phyloP scores from a whole-genome alignment of 371 early-diverging fungal genomes.

The Dinochytrium kinnereticum region DNA sequence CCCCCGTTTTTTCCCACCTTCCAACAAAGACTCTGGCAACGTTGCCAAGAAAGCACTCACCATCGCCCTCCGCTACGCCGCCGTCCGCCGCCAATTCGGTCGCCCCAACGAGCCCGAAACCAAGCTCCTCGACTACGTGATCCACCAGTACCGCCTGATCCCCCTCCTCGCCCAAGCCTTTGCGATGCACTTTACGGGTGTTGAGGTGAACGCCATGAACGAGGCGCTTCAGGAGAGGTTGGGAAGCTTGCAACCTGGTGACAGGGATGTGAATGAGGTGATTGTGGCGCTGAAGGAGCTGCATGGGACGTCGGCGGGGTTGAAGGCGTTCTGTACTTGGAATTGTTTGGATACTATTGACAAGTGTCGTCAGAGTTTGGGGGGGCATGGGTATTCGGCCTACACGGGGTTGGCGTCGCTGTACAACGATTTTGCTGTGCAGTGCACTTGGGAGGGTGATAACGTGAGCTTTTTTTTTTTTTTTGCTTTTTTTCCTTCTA shows the following conservation, averaged over 20 bases:
- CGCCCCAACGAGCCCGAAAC: conserved; percentile 65
- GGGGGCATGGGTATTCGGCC: conserved; percentile 91
- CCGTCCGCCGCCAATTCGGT: conserved; percentile 89
- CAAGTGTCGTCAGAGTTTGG: conserved; percentile 88
- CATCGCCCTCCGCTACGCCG: conserved; percentile 89
- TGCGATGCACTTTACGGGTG: conserved; percentile 89
- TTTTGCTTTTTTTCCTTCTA: background rate
- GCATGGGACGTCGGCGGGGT: conserved; percentile 89
- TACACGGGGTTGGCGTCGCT: conserved; percentile 88
- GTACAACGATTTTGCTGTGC: conserved; percentile 90
- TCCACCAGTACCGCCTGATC: conserved; percentile 91
- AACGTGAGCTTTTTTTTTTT: conserved; percentile 20
- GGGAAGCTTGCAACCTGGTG: conserved; percentile 69
- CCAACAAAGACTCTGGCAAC: conserved; percentile 77
- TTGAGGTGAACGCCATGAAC: conserved; percentile 81
- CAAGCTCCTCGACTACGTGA: conserved; percentile 88
- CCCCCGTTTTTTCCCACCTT: background rate
- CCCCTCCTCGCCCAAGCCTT: conserved; percentile 88
- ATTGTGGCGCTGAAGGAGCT: conserved; percentile 85
- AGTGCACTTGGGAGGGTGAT: conserved; percentile 85
- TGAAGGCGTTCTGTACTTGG: conserved; percentile 97
- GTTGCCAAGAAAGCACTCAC: conserved; percentile 89
- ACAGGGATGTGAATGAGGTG: conserved; percentile 68
- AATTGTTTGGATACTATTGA: conserved; percentile 85
- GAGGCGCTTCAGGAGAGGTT: conserved; percentile 75